Conservation (phyloP, 495 filamentous ascomycete genomes). For the Niebla homalea region DNA sequence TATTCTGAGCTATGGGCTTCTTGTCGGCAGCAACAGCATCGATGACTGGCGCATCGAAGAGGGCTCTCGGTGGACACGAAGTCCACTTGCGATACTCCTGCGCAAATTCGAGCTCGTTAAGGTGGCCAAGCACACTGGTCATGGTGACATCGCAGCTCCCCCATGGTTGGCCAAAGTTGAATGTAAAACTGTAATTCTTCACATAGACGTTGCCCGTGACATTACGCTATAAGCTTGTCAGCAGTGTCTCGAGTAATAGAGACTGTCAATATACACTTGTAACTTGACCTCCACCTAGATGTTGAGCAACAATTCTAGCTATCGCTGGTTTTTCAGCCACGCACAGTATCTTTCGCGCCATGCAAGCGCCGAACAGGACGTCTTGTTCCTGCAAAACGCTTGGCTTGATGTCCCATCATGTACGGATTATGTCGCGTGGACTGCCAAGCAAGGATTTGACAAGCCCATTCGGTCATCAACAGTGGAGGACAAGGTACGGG, state of each 20-base stretch:
- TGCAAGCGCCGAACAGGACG: slow-evolving; percentile 4
- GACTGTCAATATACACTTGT: slow-evolving; percentile 44
- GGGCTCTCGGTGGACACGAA: slow-evolving; percentile 59
- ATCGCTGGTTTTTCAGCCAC: slow-evolving; percentile 97
- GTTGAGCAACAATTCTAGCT: slow-evolving; percentile 80
- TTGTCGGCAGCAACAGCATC: slow-evolving; percentile 59
- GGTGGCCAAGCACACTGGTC: slow-evolving; percentile 82
- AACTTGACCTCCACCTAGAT: slow-evolving; percentile 64
- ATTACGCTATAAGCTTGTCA: slow-evolving; percentile 32
- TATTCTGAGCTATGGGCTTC: slow-evolving; percentile 70
- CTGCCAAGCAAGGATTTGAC: too few relatives aligned
- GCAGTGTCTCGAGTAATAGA: slow-evolving; percentile 2
- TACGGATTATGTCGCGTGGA: background rate
- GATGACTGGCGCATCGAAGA: slow-evolving; percentile 74
- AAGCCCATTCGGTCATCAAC: background rate
- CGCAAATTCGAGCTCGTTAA: slow-evolving; percentile 61
- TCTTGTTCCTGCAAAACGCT: background rate
- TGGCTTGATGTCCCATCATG: background rate
- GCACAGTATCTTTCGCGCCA: slow-evolving; percentile 55
- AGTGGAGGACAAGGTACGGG: too few relatives aligned
- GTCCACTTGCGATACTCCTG: slow-evolving; percentile 59
- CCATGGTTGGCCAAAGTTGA: slow-evolving; percentile 71
- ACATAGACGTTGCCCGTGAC: slow-evolving; percentile 58
- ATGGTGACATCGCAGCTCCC: slow-evolving; percentile 74
- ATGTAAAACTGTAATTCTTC: slow-evolving; percentile 90